phyloP scores from a whole-genome alignment of 305 asterid species.

The Ilex paraguariensis region DNA sequence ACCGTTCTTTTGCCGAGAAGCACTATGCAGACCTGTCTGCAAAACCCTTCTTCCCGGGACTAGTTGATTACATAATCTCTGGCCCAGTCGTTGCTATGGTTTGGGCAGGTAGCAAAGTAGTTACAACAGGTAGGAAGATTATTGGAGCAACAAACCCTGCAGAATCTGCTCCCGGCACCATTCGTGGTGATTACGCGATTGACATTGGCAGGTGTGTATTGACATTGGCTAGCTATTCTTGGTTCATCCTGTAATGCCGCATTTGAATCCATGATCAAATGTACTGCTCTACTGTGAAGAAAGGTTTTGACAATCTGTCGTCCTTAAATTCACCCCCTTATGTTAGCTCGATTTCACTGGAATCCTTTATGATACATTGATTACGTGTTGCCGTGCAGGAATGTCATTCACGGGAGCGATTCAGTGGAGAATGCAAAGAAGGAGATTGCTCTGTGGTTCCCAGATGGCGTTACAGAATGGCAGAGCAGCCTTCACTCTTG shows the following conservation, averaged over 20 bases:
- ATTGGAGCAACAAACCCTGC: conserved; percentile 92
- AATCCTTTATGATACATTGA: not conserved
- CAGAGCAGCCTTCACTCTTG: conserved; percentile 74
- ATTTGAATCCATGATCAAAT: no score
- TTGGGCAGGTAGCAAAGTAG: conserved; percentile 87
- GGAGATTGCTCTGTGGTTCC: conserved; percentile 94
- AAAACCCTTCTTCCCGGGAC: conserved; percentile 76
- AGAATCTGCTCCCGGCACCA: conserved; percentile 87
- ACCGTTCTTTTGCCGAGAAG: conserved; percentile 69
- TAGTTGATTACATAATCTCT: conserved; percentile 71
- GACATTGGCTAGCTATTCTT: not conserved
- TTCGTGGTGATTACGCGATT: conserved; percentile 81
- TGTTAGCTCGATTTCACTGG: not conserved
- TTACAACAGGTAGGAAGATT: conserved; percentile 74
- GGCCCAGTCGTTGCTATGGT: conserved; percentile 94
- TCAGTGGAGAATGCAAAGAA: conserved; percentile 83
- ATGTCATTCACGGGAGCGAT: conserved; percentile 86
- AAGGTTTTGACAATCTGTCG: no score
- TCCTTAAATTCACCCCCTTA: no score
- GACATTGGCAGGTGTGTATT: conserved; percentile 75
- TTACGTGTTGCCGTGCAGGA: conserved; percentile 34
- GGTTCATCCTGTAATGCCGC: no score
- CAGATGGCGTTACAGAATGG: conserved; percentile 80
- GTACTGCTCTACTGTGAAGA: no score
- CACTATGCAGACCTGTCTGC: conserved; percentile 81